phyloP scores from a whole-genome alignment of 75 land plant species.

The Isoetes taiwanensis region DNA sequence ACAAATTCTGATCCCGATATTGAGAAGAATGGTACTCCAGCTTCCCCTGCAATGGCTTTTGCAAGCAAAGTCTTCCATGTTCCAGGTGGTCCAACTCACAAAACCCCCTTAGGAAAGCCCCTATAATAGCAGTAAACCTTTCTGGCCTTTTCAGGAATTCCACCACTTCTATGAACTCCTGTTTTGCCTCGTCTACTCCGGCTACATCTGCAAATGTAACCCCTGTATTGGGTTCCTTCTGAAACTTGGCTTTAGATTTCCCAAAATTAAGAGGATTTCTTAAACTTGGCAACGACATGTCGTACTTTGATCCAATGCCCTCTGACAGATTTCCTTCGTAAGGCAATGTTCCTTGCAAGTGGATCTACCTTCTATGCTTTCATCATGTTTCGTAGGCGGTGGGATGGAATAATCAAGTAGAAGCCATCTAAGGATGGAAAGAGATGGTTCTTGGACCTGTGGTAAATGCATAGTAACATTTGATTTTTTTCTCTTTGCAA shows the following conservation, averaged over 20 bases:
- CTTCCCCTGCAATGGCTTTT: conserved; percentile 7
- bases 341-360: no score
- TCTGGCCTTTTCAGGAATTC: conserved; percentile 3
- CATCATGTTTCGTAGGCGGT: no score
- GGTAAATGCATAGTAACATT: no score
- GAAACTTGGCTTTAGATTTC: conserved; percentile 44
- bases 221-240: conserved; percentile 4
- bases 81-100: conserved; percentile 6
- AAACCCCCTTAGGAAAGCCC: not conserved
- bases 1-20: conserved; percentile 4
- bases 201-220: not conserved
- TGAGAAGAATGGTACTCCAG: conserved; percentile 7
- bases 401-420: no score
- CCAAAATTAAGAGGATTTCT: conserved; percentile 87
- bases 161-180: conserved; percentile 5
- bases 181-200: conserved; percentile 1
- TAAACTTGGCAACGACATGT: no score
- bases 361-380: no score
- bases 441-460: no score
- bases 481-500: no score
- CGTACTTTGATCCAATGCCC: no score
- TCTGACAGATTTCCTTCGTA: no score
- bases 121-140: not conserved
- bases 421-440: no score
- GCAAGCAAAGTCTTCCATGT: conserved; percentile 4